Evolutionary conservation across 2,329 filamentous ascomycete genomes (phyloP).

Genomic region (Aspergillus latus): DNA sequence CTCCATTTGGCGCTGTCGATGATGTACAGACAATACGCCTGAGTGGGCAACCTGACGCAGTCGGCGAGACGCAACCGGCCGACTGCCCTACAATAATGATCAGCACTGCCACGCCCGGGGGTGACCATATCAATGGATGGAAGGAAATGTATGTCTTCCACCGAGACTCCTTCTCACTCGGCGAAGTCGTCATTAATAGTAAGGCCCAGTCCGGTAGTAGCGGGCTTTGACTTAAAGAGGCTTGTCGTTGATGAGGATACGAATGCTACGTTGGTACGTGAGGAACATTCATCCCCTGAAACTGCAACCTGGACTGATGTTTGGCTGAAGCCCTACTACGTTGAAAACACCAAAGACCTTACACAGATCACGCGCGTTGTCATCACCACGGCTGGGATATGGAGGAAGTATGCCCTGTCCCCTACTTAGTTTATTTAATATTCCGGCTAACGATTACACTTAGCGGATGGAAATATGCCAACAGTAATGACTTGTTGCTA

Average conservation of each 20-base stretch:
- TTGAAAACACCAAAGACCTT: constrained; percentile 1
- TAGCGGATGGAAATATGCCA: constrained; percentile 1
- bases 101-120: background rate
- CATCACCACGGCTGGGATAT: background rate
- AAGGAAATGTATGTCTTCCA: background rate
- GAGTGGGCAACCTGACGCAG: background rate
- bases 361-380: background rate
- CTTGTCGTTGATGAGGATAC: background rate
- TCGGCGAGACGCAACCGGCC: background rate
- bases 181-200: background rate
- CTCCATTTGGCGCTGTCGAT: background rate
- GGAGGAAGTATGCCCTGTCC: background rate
- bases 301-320: background rate
- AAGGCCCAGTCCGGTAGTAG: background rate
- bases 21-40: background rate
- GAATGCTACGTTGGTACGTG: background rate
- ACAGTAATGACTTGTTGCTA: background rate
- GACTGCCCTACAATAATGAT: background rate
- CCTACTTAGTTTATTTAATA: background rate
- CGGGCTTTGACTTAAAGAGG: background rate
- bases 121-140: background rate
- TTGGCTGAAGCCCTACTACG: background rate
- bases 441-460: background rate
- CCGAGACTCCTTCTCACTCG: background rate
- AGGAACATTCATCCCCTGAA: background rate